Evolutionary conservation across 1,284 basidiomycete species (phyloP), one percentile per base, ranked within the genome.

Genomic region (Porodaedalea pini): DNA sequence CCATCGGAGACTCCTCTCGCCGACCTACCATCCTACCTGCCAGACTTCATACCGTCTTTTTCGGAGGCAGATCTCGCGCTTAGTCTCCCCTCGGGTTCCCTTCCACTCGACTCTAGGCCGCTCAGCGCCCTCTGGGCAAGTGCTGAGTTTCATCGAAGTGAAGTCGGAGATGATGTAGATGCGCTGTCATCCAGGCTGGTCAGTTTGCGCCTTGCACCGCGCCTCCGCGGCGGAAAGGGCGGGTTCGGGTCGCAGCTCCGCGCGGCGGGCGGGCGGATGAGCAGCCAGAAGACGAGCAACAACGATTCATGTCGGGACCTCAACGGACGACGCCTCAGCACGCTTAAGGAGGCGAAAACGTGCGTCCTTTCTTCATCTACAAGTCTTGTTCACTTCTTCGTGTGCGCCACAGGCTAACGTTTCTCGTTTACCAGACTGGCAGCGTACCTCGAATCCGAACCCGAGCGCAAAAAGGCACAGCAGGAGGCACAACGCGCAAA

Each of bases 241-340:
- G 96, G 96, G 51, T 99, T 99, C 69, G 96, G 97, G 6, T 91
- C 90, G 23, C 94, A 98, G 78, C 80, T 99, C 62, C 85, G 96
- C 69, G 96, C 97, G 0, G 94, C 95, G 19, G 96, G 96, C 64
- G 96, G 96, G 7, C 85, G 95, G 41, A 99, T 99, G 97, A 94
- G 91, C 66, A 90, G 88, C 64, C 88, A 94, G 75, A 96, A 95
- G 79, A 92, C 90, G 37, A 92, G 80, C 68, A 98, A 98, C 74
- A 94, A 94, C 65, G 95, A 98, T 70, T 92, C 91, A 6, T 99
- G 96, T 71, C 78, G 96, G 44, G 97, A 99, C 68, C 78, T 99
- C 49, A 94, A 84, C 62, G 96, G 96, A 0, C 77, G 96, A 53
- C 78, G 94, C 56, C 74, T 99, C 25, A 94, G 92, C 64, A 97